phyloP scores from a whole-genome alignment of 78 protist genomes.

The Cavenderia fasciculata region DNA sequence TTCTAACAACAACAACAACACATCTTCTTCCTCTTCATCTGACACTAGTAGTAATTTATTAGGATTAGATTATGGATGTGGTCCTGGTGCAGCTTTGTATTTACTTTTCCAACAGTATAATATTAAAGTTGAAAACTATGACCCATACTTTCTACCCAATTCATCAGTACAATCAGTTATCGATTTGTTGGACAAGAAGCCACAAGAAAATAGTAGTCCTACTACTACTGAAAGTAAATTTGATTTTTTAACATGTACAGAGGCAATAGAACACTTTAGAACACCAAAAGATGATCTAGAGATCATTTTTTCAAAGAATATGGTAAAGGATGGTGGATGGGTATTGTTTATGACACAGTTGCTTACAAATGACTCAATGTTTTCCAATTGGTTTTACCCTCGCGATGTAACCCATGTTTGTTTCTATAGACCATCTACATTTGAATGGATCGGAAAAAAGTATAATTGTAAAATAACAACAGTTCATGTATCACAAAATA shows the following conservation, averaged over 20 bases:
- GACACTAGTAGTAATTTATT: neutral
- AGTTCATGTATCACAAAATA: neutral
- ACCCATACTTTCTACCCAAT: slow-evolving; percentile 42
- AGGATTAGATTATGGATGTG: slow-evolving; percentile 70
- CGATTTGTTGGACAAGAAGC: neutral
- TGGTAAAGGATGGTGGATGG: slow-evolving; percentile 5
- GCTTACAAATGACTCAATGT: slow-evolving; percentile 40
- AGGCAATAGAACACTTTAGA: slow-evolving; percentile 66
- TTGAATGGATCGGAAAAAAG: slow-evolving; percentile 44
- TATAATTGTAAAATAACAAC: neutral
- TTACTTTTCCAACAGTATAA: slow-evolving; percentile 12
- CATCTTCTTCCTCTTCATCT: no score
- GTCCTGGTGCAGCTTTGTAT: slow-evolving; percentile 52
- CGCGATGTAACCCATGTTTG: slow-evolving; percentile 57
- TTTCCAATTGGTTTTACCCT: slow-evolving; percentile 58
- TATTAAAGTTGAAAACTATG: slow-evolving; percentile 27
- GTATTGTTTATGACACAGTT: slow-evolving; percentile 64
- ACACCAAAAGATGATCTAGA: slow-evolving; percentile 34
- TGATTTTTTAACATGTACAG: slow-evolving; percentile 69
- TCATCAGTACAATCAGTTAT: neutral
- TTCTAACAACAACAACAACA: no score
- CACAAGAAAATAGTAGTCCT: neutral
- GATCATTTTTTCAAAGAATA: neutral
- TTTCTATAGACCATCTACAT: slow-evolving; percentile 49
- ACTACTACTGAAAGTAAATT: neutral